phyloP scores from a whole-genome alignment of 2,329 filamentous ascomycete species.

The Fusarium neocosmosporiellum region DNA sequence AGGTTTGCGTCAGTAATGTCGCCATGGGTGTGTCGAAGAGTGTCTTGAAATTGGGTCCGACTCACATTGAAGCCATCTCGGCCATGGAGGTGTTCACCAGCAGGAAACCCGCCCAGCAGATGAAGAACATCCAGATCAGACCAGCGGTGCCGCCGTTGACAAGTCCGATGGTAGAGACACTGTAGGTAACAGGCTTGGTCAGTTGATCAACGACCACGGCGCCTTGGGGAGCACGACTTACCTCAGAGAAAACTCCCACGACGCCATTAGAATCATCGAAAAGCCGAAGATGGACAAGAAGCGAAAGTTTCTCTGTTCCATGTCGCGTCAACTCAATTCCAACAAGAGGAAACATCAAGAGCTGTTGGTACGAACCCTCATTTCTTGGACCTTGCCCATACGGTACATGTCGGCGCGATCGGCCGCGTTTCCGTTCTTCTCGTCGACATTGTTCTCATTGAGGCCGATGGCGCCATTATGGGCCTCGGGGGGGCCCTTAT shows the following conservation, averaged over 20 bases:
- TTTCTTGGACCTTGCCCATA: slow-evolving; percentile 37
- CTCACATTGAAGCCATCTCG: slow-evolving; percentile 61
- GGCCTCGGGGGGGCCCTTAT: slow-evolving; percentile 16
- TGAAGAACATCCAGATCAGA: slow-evolving; percentile 57
- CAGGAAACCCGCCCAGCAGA: slow-evolving; percentile 53
- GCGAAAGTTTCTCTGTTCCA: slow-evolving; percentile 55
- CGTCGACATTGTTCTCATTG: slow-evolving; percentile 25
- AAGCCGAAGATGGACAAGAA: slow-evolving; percentile 61
- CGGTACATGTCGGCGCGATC: slow-evolving; percentile 41
- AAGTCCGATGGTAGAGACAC: slow-evolving; percentile 39
- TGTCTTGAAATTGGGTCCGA: fast-evolving
- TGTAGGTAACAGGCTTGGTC: background rate
- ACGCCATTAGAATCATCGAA: slow-evolving; percentile 58
- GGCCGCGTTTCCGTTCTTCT: slow-evolving; percentile 32
- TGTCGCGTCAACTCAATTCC: background rate
- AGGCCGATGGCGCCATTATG: background rate
- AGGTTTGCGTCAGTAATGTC: background rate
- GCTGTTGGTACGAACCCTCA: slow-evolving; percentile 26
- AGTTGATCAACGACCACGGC: background rate
- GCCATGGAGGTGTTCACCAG: slow-evolving; percentile 56
- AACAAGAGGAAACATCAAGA: background rate
- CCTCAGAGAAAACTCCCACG: slow-evolving; percentile 55
- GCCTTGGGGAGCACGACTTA: slow-evolving; percentile 3
- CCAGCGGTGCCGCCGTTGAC: slow-evolving; percentile 59
- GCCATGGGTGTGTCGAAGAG: background rate